Base-by-base conservation (phyloP, 2,329 filamentous ascomycete genomes). In the Elsinoe batatas region DNA sequence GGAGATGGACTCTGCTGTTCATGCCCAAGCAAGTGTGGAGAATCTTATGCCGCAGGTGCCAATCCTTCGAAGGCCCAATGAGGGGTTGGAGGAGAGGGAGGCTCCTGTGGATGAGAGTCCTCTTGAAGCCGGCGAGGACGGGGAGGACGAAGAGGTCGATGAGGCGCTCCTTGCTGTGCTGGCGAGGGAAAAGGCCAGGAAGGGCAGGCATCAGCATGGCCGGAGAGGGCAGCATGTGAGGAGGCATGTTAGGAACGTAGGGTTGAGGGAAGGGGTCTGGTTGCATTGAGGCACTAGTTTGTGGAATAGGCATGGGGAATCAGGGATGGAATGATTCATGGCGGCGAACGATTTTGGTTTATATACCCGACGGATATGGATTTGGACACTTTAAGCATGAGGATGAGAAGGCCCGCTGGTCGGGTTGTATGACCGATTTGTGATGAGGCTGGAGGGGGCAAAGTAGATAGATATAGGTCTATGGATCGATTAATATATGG, bases 161-260 rank as follows among this genome's bases (percentile, higher is more conserved):
- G 50, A 30, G 33, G 53, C 33, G 20, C 3, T 44, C 13, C 40
- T 44, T 4, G 53, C 38, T n/a, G 26, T 44, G 11, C 12, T 55
- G 53, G 37, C 17, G 38, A 32, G 53, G 18, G 40, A 55, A 40
- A 55, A 47, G 42, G 20, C 32, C n/a, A n/a, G 51, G 37, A 20
- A 55, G 18, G 53, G 22, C 10, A 35, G 53, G 42, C 42, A 42
- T 15, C 26, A 30, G 26, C 26, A 30, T 30, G 26, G 32, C 40
- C 4, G 26, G n/a, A 32, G 36, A 10, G 32, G 20, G 26, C 26
- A 30, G 20, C 53, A 55, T 37, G 15, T 20, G 32, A 44, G 20
- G 30, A 44, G 53, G 30, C 53, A 55, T 47, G 38, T 55, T 3
- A 46, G 40, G 42, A 22, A 40, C 20, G 53, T 55, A 3, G 53